Conservation (phyloP, 176 grass and related monocot genomes). For the Triticum dicoccoides region DNA sequence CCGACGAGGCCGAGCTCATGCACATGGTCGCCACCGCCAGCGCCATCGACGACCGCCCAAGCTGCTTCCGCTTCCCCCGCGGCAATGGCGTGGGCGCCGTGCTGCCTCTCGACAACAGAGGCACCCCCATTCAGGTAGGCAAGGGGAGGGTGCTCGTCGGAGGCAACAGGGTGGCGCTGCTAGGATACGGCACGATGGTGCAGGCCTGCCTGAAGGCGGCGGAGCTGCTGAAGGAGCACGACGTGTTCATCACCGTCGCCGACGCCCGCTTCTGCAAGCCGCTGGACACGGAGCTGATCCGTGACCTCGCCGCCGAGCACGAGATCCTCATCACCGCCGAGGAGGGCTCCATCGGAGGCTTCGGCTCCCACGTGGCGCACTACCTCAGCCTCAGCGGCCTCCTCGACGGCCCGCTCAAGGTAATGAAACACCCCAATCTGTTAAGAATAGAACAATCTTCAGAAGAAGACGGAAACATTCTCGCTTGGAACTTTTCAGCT, state of each 20-base stretch:
- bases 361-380: constrained; percentile 78
- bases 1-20: constrained; percentile 91
- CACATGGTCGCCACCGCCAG: constrained; percentile 94
- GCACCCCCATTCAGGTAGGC: constrained; percentile 43
- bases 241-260: constrained; percentile 62
- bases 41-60: constrained; percentile 79
- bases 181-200: constrained; percentile 84
- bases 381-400: constrained; percentile 72
- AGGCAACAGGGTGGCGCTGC: constrained; percentile 64
- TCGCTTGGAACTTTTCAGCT: too few relatives aligned
- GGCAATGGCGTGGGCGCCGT: constrained; percentile 69
- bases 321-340: constrained; percentile 85
- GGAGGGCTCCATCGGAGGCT: constrained; percentile 86
- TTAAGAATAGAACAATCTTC: too few relatives aligned
- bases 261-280: constrained; percentile 96
- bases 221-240: constrained; percentile 54
- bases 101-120: constrained; percentile 57
- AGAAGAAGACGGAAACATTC: too few relatives aligned
- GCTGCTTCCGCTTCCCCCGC: constrained; percentile 86
- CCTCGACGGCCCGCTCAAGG: constrained; percentile 82
- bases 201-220: constrained; percentile 82
- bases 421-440: not conserved
- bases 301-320: constrained; percentile 64
- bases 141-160: constrained; percentile 73
- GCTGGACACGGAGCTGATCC: constrained; percentile 58